Evolutionary conservation across 139 green algal species (phyloP).

Genomic region (Tetradesmus lagerheimii): DNA sequence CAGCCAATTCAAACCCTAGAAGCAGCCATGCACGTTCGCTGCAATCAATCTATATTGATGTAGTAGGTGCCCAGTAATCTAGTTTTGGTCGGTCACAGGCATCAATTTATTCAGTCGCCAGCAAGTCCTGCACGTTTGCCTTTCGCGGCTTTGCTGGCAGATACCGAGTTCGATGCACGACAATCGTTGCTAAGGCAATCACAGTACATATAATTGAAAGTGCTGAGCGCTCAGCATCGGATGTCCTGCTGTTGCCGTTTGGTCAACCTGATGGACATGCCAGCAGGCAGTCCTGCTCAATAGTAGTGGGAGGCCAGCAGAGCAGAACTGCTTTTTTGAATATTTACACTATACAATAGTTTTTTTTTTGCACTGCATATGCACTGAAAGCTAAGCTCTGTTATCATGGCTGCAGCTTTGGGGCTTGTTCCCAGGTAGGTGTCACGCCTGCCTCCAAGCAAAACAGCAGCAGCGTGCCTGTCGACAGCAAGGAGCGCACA

Average conservation of each 20-base stretch:
- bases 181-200: neutral
- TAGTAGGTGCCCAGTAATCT: no score
- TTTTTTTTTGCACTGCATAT: no score
- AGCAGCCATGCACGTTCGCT: no score
- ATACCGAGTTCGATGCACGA: neutral
- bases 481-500: neutral
- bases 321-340: neutral
- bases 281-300: neutral
- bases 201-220: no score
- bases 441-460: neutral
- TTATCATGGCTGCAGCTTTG: neutral
- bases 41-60: no score
- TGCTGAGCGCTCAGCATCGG: no score
- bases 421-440: conserved; percentile 33
- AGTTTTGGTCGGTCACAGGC: no score
- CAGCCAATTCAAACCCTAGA: no score
- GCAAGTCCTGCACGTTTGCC: neutral
- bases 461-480: neutral
- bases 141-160: neutral
- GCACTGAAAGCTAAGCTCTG: neutral
- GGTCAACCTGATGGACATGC: neutral
- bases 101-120: no score
- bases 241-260: neutral
- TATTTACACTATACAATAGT: no score
- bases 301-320: neutral